Conservation (phyloP, 495 filamentous ascomycete genomes). For the Neurospora sp. region DNA sequence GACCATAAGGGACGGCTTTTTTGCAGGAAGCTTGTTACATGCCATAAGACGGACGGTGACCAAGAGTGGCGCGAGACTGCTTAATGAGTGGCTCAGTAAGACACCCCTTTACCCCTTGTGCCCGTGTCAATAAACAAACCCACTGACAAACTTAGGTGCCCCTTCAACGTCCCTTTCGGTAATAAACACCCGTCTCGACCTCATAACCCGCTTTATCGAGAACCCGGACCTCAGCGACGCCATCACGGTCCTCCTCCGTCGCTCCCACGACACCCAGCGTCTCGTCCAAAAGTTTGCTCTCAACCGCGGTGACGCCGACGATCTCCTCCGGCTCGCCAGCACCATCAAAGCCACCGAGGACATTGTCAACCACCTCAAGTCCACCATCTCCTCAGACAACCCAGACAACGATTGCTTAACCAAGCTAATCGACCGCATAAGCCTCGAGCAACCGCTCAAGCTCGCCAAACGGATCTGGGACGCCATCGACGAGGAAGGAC, state of each 20-base stretch:
- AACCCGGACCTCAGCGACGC: slow-evolving; percentile 55
- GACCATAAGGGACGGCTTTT: slow-evolving; percentile 64
- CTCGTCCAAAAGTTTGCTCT: slow-evolving; percentile 88
- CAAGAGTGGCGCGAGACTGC: slow-evolving; percentile 74
- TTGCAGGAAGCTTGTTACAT: slow-evolving; percentile 78
- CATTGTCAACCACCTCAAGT: slow-evolving; percentile 39
- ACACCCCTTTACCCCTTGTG: not conserved
- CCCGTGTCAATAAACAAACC: not conserved
- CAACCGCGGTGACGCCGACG: slow-evolving; percentile 87
- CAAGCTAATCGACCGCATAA: slow-evolving; percentile 49
- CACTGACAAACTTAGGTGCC: slow-evolving; percentile 37
- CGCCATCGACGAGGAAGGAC: slow-evolving; percentile 88
- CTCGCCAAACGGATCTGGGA: slow-evolving; percentile 61
- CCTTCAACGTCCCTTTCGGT: slow-evolving; percentile 74
- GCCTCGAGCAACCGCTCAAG: slow-evolving; percentile 53
- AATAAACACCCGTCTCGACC: slow-evolving; percentile 72
- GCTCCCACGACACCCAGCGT: slow-evolving; percentile 76
- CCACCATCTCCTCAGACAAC: slow-evolving; percentile 4
- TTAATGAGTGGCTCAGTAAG: slow-evolving; percentile 74
- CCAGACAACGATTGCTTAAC: slow-evolving; percentile 31
- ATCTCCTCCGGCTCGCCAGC: slow-evolving; percentile 69
- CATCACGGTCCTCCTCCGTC: slow-evolving; percentile 55
- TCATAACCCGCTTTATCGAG: slow-evolving; percentile 64
- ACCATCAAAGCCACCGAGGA: slow-evolving; percentile 72
- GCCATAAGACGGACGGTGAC: slow-evolving; percentile 82